phyloP scores from a whole-genome alignment of 2,329 filamentous ascomycete species.

The Grosmannia huntii region DNA sequence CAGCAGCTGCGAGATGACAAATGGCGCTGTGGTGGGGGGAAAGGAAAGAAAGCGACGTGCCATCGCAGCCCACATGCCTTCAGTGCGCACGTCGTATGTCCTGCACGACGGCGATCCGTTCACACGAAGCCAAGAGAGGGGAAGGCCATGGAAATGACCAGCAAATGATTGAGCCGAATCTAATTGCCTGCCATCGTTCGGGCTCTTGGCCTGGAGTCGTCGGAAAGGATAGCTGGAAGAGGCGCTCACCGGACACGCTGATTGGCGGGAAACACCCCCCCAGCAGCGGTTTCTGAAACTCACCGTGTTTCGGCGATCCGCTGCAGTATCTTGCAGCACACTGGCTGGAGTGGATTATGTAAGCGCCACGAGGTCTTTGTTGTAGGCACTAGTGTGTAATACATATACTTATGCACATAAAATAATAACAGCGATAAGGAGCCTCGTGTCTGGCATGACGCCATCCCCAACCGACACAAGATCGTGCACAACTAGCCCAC shows the following conservation, averaged over 20 bases:
- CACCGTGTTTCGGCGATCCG: conserved; percentile 5
- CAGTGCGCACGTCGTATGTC: too few relatives aligned
- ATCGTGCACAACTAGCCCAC: too few relatives aligned
- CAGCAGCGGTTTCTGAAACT: conserved; percentile 3
- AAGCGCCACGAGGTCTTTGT: not conserved
- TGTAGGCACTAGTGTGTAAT: too few relatives aligned
- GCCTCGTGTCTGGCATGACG: not conserved
- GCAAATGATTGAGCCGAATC: not conserved
- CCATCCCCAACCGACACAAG: not conserved
- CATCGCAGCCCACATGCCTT: too few relatives aligned
- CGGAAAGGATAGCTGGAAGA: not conserved
- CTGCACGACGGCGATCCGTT: too few relatives aligned
- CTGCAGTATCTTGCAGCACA: not conserved
- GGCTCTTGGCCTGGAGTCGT: not conserved
- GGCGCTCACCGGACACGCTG: not conserved
- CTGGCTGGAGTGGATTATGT: not conserved
- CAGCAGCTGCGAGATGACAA: not conserved
- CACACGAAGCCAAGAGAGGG: not conserved
- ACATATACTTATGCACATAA: too few relatives aligned
- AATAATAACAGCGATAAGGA: not conserved
- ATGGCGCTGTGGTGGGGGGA: not conserved
- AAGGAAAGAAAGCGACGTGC: too few relatives aligned
- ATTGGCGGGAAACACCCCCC: not conserved
- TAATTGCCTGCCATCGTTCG: not conserved
- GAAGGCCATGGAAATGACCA: not conserved